Base-by-base conservation (phyloP, 495 filamentous ascomycete species). In the Neohortaea acidophila region DNA sequence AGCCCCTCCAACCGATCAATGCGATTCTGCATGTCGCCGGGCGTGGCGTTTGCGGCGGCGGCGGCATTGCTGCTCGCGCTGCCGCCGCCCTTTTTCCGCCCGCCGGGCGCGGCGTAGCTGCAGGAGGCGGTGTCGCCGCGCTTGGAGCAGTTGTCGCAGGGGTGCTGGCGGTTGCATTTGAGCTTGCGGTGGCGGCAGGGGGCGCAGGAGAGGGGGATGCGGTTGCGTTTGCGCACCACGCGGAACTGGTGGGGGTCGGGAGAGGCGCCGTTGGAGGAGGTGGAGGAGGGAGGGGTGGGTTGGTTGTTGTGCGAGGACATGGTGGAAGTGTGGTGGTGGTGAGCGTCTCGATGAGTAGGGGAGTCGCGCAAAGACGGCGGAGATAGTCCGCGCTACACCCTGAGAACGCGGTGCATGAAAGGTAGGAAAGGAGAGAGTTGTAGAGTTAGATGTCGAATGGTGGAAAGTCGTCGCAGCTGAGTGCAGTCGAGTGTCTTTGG, bases 21-120 rank as follows among this genome's bases (percentile, higher is more conserved):
- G 55, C 89, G 80, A 53, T 86, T 91, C 61, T 99, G 89, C 89
- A 99, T 99, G 58, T 94, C 89, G 69, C 93, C 87, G 20, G 89
- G 74, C 33, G 40, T 44, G 11, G 79, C 67, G 37, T 70, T 63
- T n/a, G n/a, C n/a, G n/a, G n/a, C n/a, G n/a, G n/a, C n/a, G n/a
- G n/a, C n/a, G 48, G 66, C 61, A 53, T 72, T 62, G 46, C 61
- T 58, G 39, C 67, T 60, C 41, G 72, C 70, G 39, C 69, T 59
- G 51, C 76, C 75, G 51, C 69, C 75, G 20, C 41, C 22, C 69
- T 82, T 91, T 56, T 81, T 84, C 47, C 86, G 78, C 30, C 65
- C 69, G 28, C 71, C 69, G 15, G 79, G 72, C 43, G 83, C 71
- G 22, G 89, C 89, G 66, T 96, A 99, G 42, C 79, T 81, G 61